These are phyloP conservation scores for Colletotrichum orchidophilum DNA, from an alignment of 2,329 filamentous ascomycete genomes.

Conservation along the genomic window DNA sequence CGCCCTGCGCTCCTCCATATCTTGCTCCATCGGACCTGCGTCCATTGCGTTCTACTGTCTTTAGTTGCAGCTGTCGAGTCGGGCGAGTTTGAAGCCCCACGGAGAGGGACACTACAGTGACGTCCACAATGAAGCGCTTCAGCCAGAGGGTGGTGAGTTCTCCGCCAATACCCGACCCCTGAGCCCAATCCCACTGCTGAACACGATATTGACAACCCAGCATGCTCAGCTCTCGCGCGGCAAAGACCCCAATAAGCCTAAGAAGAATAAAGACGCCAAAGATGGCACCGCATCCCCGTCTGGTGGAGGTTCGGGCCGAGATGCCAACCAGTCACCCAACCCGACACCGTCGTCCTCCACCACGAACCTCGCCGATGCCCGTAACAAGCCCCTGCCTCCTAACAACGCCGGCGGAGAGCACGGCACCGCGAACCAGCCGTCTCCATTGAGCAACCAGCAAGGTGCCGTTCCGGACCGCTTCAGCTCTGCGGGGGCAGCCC, in stretches of 20 bases:
- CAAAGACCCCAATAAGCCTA: constrained; percentile 87
- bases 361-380: constrained; percentile 83
- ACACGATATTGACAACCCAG: constrained; percentile 55
- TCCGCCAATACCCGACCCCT: constrained; percentile 19
- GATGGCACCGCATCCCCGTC: constrained; percentile 85
- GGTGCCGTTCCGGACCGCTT: constrained; percentile 53
- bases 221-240: constrained; percentile 85
- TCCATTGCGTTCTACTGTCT: constrained; percentile 17
- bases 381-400: constrained; percentile 80
- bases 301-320: constrained; percentile 59
- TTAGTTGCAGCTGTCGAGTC: constrained; percentile 24
- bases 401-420: constrained; percentile 60
- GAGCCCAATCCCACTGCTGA: constrained; percentile 26
- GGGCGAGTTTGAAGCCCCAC: constrained; percentile 32
- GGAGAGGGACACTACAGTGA: constrained; percentile 34
- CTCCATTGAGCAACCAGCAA: constrained; percentile 46
- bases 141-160: constrained; percentile 93
- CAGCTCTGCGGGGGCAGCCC: constrained; percentile 47
- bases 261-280: constrained; percentile 77
- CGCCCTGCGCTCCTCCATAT: constrained; percentile 8
- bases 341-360: constrained; percentile 89
- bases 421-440: constrained; percentile 50
- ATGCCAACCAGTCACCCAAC: constrained; percentile 68
- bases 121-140: constrained; percentile 90
- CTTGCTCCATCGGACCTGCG: constrained; percentile 17